Conservation (phyloP, 108 stramenopile species). For the Fragilaria crotonensis region DNA sequence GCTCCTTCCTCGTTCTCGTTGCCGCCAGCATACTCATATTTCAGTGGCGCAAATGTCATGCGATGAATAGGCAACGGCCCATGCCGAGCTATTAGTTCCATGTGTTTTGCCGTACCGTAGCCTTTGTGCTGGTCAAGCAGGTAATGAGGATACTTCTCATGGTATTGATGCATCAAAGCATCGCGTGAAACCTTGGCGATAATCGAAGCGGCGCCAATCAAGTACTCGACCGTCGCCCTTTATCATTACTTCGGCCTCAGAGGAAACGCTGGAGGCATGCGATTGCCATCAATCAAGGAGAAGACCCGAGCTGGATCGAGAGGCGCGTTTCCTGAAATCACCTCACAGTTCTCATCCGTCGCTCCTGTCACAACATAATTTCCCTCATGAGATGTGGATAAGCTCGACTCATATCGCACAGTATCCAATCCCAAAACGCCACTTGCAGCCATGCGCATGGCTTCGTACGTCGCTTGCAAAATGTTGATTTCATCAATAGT, state of each 20-base stretch:
- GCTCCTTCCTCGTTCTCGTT: background rate
- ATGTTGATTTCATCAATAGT: slow-evolving; percentile 98
- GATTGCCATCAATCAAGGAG: slow-evolving; percentile 81
- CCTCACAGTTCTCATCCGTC: background rate
- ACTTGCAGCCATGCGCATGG: slow-evolving; percentile 73
- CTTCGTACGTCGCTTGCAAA: slow-evolving; percentile 89
- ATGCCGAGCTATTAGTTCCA: slow-evolving; percentile 43
- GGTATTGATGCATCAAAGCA: slow-evolving; percentile 87
- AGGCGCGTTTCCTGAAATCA: background rate
- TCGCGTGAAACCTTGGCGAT: slow-evolving; percentile 97
- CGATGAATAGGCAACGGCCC: slow-evolving; percentile 90
- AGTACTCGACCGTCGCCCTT: slow-evolving; percentile 89
- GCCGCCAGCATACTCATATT: slow-evolving; percentile 14
- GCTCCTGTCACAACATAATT: slow-evolving; percentile 38
- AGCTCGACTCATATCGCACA: slow-evolving; percentile 4
- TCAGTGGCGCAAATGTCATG: slow-evolving; percentile 86
- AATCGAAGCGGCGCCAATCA: slow-evolving; percentile 93
- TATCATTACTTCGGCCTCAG: slow-evolving; percentile 54
- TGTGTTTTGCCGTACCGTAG: slow-evolving; percentile 88
- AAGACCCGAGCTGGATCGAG: slow-evolving; percentile 12
- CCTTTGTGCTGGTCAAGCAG: slow-evolving; percentile 89
- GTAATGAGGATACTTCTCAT: slow-evolving; percentile 82
- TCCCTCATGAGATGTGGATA: slow-evolving; percentile 38
- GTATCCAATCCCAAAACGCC: background rate
- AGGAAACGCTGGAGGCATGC: slow-evolving; percentile 71